Conservation (phyloP, 1,284 basidiomycete genomes). For the Grifola frondosa region DNA sequence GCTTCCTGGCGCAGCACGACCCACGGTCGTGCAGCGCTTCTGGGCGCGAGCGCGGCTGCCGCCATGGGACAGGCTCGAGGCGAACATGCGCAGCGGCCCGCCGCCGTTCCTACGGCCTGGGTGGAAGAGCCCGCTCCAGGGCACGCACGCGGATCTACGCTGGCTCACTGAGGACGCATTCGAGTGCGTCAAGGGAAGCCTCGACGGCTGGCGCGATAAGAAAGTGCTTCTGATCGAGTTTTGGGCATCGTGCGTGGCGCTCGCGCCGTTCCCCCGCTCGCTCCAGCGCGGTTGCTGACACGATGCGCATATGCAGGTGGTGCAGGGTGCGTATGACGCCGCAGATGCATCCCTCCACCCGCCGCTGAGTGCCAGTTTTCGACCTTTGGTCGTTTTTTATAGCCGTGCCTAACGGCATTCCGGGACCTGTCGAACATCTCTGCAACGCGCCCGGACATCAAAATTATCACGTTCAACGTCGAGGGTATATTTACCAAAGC, state of each 20-base stretch:
- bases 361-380: conserved; percentile 11
- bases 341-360: conserved; percentile 19
- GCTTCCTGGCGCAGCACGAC: conserved; percentile 27
- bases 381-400: conserved; percentile 11
- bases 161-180: conserved; percentile 32
- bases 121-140: conserved; percentile 32
- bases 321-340: conserved; percentile 25
- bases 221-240: conserved; percentile 32
- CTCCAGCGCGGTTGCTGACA: conserved; percentile 16
- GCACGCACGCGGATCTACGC: conserved; percentile 28
- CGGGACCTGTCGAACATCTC: conserved; percentile 27
- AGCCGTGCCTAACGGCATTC: conserved; percentile 35
- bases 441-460: conserved; percentile 26
- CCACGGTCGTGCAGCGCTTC: conserved; percentile 25
- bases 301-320: conserved; percentile 20
- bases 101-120: conserved; percentile 34
- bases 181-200: conserved; percentile 27
- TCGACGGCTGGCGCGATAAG: conserved; percentile 30
- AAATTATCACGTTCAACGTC: conserved; percentile 33
- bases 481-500: conserved; percentile 34
- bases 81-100: conserved; percentile 32
- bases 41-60: conserved; percentile 30
- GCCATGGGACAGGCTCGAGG: conserved; percentile 30
- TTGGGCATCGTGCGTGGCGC: conserved; percentile 32
- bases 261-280: conserved; percentile 1